phyloP scores from a whole-genome alignment of 1,284 basidiomycete species.

The Malassezia japonica region DNA sequence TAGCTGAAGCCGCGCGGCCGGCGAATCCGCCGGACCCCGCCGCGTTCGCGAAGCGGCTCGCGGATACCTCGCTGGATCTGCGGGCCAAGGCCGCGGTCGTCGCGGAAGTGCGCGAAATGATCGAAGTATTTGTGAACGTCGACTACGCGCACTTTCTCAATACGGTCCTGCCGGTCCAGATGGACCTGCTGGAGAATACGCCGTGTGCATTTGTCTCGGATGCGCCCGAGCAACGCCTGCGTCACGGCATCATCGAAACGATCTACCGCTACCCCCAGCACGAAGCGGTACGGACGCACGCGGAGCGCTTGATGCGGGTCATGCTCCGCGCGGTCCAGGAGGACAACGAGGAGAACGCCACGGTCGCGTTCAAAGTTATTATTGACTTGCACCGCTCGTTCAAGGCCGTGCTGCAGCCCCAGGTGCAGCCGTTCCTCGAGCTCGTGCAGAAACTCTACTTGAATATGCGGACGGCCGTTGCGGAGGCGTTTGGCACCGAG shows the following conservation, averaged over 20 bases:
- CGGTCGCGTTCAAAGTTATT: constrained; percentile 80
- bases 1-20: constrained; percentile 5
- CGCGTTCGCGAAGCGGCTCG: constrained; percentile 10
- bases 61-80: constrained; percentile 18
- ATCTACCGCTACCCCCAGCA: constrained; percentile 75
- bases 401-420: constrained; percentile 59
- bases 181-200: constrained; percentile 67
- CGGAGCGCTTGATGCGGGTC: constrained; percentile 60
- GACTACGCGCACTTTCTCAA: constrained; percentile 62
- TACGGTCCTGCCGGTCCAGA: constrained; percentile 62
- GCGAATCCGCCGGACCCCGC: constrained; percentile 14
- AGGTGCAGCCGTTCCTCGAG: constrained; percentile 69
- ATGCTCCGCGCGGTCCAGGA: constrained; percentile 72
- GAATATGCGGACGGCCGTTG: constrained; percentile 66
- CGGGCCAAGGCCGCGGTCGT: constrained; percentile 28
- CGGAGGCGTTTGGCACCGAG: constrained; percentile 58
- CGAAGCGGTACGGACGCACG: constrained; percentile 66
- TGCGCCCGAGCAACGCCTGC: constrained; percentile 61
- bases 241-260: constrained; percentile 52
- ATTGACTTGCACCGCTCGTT: constrained; percentile 59
- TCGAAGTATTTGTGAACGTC: constrained; percentile 46
- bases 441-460: constrained; percentile 65
- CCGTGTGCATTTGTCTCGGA: constrained; percentile 70
- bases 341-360: constrained; percentile 95
- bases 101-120: constrained; percentile 37